These are phyloP conservation scores for Trichoderma polysporum DNA, from an alignment of 2,329 filamentous ascomycete genomes.

Conservation along the genomic window DNA sequence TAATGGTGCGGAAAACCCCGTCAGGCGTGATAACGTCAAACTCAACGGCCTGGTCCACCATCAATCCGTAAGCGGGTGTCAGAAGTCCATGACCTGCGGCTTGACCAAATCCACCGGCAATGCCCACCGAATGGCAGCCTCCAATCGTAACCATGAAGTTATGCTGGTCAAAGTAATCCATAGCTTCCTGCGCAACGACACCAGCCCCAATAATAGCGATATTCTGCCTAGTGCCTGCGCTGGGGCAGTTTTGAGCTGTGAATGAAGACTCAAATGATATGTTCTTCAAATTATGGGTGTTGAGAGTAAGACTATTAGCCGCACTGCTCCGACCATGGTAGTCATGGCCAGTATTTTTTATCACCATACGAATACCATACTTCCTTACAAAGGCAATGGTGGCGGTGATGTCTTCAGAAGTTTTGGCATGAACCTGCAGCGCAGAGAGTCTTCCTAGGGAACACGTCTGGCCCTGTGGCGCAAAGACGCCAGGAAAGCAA, in stretches of 20 bases:
- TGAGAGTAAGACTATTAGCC: slow-evolving; percentile 47
- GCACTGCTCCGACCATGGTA: slow-evolving; percentile 54
- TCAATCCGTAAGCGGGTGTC: slow-evolving; percentile 55
- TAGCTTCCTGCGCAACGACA: neutral
- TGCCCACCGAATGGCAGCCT: slow-evolving; percentile 49
- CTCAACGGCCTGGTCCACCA: slow-evolving; percentile 57
- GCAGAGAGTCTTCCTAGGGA: slow-evolving; percentile 2
- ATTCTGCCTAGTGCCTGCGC: neutral
- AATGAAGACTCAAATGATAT: slow-evolving; percentile 31
- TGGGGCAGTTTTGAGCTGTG: neutral
- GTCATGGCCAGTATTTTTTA: slow-evolving; percentile 52
- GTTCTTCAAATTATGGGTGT: slow-evolving; percentile 48
- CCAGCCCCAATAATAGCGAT: slow-evolving; percentile 4
- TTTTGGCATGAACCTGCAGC: neutral
- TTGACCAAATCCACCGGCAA: slow-evolving; percentile 57
- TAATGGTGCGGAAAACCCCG: slow-evolving; percentile 46
- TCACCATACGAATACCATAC: slow-evolving; percentile 46
- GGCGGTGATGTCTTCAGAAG: neutral
- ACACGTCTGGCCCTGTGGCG: neutral
- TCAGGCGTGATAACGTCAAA: slow-evolving; percentile 50
- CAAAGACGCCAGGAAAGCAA: slow-evolving; percentile 8
- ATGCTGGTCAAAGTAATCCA: neutral
- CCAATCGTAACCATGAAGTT: slow-evolving; percentile 39
- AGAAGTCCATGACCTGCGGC: slow-evolving; percentile 60
- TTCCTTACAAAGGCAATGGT: slow-evolving; percentile 18